A percentile compares a stretch with the other conserved stretches of the same genome.
These are phyloP conservation scores for Apiotrichum akiyoshidainum DNA, from an alignment of 1,284 basidiomycete genomes.

Conservation along the genomic window DNA sequence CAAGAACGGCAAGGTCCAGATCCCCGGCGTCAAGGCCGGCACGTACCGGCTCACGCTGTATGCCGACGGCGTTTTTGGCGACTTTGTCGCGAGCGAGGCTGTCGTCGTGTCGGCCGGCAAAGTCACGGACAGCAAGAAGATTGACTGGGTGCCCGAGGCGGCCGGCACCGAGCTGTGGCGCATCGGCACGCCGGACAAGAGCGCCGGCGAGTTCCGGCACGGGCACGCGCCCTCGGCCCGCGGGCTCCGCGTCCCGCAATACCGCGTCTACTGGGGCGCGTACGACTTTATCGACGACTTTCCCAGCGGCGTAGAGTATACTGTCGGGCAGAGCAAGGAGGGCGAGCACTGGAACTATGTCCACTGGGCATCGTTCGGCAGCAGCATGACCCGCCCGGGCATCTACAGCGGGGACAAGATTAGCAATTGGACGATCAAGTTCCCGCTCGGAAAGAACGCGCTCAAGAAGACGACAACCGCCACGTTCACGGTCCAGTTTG, in stretches of 20 bases:
- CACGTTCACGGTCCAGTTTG: slow-evolving; percentile 30
- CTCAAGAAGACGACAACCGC: slow-evolving; percentile 13
- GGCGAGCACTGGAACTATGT: slow-evolving; percentile 34
- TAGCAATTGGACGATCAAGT: slow-evolving; percentile 37
- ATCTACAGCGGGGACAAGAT: slow-evolving; percentile 12
- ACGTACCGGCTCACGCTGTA: slow-evolving; percentile 39
- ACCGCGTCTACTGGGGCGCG: slow-evolving; percentile 35
- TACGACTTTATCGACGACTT: slow-evolving; percentile 37
- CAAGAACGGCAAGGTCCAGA: slow-evolving; percentile 23
- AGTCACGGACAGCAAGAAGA: slow-evolving; percentile 7
- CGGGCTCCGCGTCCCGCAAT: slow-evolving; percentile 26
- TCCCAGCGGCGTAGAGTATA: slow-evolving; percentile 32
- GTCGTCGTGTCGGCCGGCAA: slow-evolving; percentile 26
- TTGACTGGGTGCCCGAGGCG: slow-evolving; percentile 28
- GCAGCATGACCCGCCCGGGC: slow-evolving; percentile 11
- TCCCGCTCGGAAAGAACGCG: slow-evolving; percentile 15
- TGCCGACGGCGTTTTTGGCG: slow-evolving; percentile 40
- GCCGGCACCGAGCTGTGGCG: slow-evolving; percentile 38
- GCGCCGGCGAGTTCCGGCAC: slow-evolving; percentile 33
- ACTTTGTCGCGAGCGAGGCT: slow-evolving; percentile 30
- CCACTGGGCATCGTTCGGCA: slow-evolving; percentile 31
- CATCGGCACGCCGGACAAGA: slow-evolving; percentile 33
- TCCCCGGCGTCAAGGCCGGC: slow-evolving; percentile 37
- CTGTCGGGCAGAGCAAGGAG: slow-evolving; percentile 25
- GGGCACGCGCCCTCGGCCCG: slow-evolving; percentile 23